Evolutionary conservation across 2,329 filamentous ascomycete genomes (phyloP).

Genomic region (Sordariomycetes sp.): DNA sequence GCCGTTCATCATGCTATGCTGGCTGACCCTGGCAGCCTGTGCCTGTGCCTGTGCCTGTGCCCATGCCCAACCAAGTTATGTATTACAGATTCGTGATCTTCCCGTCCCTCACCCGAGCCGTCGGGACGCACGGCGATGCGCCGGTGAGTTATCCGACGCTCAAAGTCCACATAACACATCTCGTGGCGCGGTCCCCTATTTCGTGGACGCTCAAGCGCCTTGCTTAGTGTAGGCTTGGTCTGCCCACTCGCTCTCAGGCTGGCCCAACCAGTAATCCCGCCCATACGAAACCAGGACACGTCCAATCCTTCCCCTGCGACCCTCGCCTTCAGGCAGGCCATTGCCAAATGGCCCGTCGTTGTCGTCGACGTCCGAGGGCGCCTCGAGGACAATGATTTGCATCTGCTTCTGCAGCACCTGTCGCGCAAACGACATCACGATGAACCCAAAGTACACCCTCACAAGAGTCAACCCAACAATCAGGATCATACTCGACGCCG

Average conservation of each 20-base stretch:
- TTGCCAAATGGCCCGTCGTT: conserved; percentile 59
- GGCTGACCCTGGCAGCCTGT: too few relatives aligned
- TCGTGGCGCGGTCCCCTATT: too few relatives aligned
- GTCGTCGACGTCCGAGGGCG: conserved; percentile 23
- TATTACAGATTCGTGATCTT: too few relatives aligned
- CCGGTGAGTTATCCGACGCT: too few relatives aligned
- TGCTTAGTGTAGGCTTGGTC: background rate
- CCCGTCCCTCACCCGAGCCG: too few relatives aligned
- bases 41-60: too few relatives aligned
- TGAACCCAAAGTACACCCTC: conserved; percentile 72
- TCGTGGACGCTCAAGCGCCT: too few relatives aligned
- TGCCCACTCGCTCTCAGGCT: conserved; percentile 44
- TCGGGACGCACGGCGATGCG: too few relatives aligned
- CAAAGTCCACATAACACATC: too few relatives aligned
- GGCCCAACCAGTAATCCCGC: conserved; percentile 73
- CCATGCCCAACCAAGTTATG: too few relatives aligned
- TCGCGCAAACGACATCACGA: conserved; percentile 77
- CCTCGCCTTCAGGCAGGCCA: conserved; percentile 64
- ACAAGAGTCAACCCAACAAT: conserved; percentile 67
- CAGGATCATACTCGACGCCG: conserved; percentile 66
- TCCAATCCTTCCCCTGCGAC: conserved; percentile 73
- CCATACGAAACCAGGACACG: conserved; percentile 67
- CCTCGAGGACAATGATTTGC: conserved; percentile 37
- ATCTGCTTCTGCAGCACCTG: conserved; percentile 62
- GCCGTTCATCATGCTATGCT: too few relatives aligned